A percentile compares a stretch with the other conserved stretches of the same genome.
These are phyloP conservation scores for Diaporthe sp. DNA, from an alignment of 2,329 filamentous ascomycete species.

Conservation along the genomic window DNA sequence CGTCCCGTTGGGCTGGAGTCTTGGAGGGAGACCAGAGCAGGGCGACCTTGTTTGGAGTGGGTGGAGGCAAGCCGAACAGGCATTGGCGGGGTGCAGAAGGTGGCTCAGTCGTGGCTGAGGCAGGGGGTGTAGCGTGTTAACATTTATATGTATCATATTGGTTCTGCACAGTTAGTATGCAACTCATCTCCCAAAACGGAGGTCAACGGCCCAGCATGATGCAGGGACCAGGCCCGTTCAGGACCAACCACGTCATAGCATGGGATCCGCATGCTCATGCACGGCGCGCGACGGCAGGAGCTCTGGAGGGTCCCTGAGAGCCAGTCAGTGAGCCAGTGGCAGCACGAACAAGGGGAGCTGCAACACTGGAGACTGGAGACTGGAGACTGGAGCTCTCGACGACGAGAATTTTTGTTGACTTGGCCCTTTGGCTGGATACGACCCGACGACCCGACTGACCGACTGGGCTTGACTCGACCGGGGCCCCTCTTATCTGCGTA, in stretches of 20 bases:
- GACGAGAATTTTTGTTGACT: conserved; percentile 24
- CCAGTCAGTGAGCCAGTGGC: neutral
- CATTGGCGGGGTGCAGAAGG: neutral
- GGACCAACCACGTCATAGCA: conserved; percentile 29
- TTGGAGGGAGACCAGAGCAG: no score
- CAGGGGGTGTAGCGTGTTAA: neutral
- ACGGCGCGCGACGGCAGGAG: conserved; percentile 18
- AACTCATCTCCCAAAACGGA: neutral
- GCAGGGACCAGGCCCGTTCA: conserved; percentile 30
- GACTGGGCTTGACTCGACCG: neutral
- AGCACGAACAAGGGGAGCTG: conserved; percentile 13
- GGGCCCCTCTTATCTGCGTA: no score
- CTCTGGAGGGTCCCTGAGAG: conserved; percentile 7
- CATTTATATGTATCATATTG: fast-evolving
- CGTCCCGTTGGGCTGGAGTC: neutral
- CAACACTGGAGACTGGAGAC: neutral
- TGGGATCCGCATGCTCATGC: conserved; percentile 26
- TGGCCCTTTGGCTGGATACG: neutral
- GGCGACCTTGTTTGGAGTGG: neutral
- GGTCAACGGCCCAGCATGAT: neutral
- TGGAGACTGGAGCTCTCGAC: neutral
- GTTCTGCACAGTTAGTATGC: neutral
- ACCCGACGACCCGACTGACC: neutral
- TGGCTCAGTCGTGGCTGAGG: conserved; percentile 18
- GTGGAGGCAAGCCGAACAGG: conserved; percentile 3